Evolutionary conservation across 768 basidiomycete genomes (phyloP).

Genomic region (Melanogaster broomeanus): DNA sequence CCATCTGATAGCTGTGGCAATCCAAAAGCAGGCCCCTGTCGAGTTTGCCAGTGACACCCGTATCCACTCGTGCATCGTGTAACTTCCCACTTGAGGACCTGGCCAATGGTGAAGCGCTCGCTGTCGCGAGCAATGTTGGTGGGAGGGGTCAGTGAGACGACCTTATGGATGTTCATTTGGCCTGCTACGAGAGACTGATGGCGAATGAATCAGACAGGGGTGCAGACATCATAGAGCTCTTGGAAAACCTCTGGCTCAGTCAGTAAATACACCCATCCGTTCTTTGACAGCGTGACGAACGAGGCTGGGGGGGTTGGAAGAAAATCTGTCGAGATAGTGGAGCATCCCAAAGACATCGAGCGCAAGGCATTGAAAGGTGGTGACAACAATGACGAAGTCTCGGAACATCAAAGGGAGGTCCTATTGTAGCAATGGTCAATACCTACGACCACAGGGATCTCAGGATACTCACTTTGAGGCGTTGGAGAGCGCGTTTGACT

Average conservation of each 20-base stretch:
- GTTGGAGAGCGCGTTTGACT: background rate
- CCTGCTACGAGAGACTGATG: background rate
- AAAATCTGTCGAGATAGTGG: background rate
- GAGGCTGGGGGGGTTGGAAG: too few species aligned
- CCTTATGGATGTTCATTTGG: background rate
- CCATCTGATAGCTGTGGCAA: too few species aligned
- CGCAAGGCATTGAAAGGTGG: background rate
- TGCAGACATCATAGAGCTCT: too few species aligned
- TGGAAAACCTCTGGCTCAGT: background rate
- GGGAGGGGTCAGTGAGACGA: background rate
- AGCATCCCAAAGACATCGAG: background rate
- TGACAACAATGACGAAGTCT: background rate
- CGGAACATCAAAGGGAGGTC: too few species aligned
- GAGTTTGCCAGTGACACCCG: background rate
- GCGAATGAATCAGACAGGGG: background rate
- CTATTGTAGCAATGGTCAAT: too few species aligned
- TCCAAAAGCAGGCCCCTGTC: too few species aligned
- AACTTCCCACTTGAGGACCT: background rate
- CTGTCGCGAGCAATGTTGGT: background rate
- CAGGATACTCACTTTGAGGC: background rate
- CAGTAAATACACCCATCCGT: background rate
- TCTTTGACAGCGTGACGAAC: too few species aligned
- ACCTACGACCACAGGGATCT: background rate
- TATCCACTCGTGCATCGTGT: background rate
- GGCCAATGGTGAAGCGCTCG: background rate